These are phyloP conservation scores for Botryotinia narcissicola DNA, from an alignment of 2,329 filamentous ascomycete species.

Conservation along the genomic window DNA sequence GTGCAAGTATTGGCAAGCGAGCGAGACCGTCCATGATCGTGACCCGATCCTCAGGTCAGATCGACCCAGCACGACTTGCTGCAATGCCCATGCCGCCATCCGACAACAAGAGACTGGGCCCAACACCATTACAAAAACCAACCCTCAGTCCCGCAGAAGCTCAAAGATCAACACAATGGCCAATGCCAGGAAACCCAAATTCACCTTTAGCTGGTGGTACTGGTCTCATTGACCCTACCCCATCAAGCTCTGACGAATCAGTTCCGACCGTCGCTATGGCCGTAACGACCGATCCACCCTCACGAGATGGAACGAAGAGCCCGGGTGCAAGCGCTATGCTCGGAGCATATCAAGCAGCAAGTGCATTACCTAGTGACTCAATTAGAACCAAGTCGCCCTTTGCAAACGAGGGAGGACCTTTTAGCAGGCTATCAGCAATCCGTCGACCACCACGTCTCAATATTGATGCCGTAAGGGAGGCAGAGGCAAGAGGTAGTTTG, in stretches of 20 bases:
- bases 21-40: conserved; percentile 57
- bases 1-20: conserved; percentile 60
- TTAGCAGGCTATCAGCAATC: conserved; percentile 53
- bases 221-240: conserved; percentile 33
- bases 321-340: conserved; percentile 47
- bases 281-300: conserved; percentile 23
- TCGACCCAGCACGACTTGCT: conserved; percentile 17
- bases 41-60: conserved; percentile 39
- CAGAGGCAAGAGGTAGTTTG: conserved; percentile 81
- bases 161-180: conserved; percentile 27
- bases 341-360: conserved; percentile 50
- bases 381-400: not conserved
- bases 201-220: conserved; percentile 35
- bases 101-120: conserved; percentile 24
- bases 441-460: conserved; percentile 71
- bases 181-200: conserved; percentile 28
- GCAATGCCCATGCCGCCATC: not conserved
- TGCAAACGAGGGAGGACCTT: conserved; percentile 18
- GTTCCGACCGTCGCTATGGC: conserved; percentile 27
- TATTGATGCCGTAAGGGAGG: conserved; percentile 76
- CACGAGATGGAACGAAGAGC: conserved; percentile 28
- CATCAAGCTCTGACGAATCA: conserved; percentile 32
- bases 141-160: conserved; percentile 40
- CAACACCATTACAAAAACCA: conserved; percentile 40
- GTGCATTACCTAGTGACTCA: conserved; percentile 24